These are phyloP conservation scores for Dendrobium nobile DNA, from an alignment of 106 monocot species.

Conservation along the genomic window DNA sequence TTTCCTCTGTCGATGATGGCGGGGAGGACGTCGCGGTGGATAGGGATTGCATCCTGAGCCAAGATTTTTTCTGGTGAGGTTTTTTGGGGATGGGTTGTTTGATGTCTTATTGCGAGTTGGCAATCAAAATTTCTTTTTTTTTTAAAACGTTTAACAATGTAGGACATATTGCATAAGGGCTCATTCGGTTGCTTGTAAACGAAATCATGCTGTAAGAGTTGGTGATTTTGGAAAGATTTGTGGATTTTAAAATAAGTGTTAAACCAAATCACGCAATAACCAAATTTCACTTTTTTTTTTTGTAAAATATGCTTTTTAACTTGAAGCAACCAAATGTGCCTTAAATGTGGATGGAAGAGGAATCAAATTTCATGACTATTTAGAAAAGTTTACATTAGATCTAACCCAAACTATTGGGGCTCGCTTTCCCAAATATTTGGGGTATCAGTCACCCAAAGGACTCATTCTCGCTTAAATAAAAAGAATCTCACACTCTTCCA, in stretches of 20 bases:
- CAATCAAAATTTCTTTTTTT: neutral
- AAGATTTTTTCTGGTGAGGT: conserved; percentile 82
- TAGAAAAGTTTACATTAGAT: neutral
- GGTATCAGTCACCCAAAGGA: neutral
- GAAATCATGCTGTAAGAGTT: neutral
- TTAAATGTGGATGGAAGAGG: neutral
- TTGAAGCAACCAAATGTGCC: neutral
- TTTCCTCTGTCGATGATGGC: neutral
- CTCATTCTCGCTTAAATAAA: neutral
- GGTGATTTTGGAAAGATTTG: neutral
- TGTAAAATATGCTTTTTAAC: neutral
- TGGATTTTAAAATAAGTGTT: neutral
- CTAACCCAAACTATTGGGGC: neutral
- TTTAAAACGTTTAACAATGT: neutral
- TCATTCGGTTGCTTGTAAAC: neutral
- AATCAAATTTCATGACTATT: neutral
- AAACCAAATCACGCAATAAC: neutral
- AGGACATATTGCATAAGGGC: neutral
- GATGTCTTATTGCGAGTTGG: neutral
- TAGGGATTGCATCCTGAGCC: conserved; percentile 76
- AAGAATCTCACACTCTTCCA: too few relatives aligned
- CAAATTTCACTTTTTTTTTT: neutral
- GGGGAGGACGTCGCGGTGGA: conserved; percentile 29
- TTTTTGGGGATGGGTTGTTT: neutral
- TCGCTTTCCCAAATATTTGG: neutral